Percentiles rank a stretch among this genome's conserved stretches.
phyloP scores from a whole-genome alignment of 306 rosid species.

The Acmispon strigosus region DNA sequence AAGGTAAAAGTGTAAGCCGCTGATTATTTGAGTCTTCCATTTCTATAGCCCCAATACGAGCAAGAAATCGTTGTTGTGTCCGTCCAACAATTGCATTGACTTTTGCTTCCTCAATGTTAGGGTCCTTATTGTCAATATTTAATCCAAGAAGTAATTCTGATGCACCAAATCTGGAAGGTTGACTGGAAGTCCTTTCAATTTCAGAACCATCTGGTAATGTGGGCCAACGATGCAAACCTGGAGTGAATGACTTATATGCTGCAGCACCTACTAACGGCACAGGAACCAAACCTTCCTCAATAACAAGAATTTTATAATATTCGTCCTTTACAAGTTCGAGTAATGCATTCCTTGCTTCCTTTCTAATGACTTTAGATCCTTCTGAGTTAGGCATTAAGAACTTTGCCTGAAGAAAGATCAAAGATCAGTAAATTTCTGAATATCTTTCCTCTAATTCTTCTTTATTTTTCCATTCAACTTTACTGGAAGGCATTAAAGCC shows the following conservation, averaged over 20 bases:
- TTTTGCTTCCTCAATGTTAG: constrained; percentile 64
- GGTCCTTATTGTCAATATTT: constrained; percentile 44
- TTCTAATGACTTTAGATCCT: constrained; percentile 55
- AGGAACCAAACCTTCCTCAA: constrained; percentile 86
- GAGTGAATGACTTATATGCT: constrained; percentile 75
- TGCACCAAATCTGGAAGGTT: constrained; percentile 77
- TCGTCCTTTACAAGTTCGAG: constrained; percentile 68
- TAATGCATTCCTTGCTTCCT: constrained; percentile 82
- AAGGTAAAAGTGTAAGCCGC: constrained; percentile 58
- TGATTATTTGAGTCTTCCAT: constrained; percentile 36
- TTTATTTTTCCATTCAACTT: background rate
- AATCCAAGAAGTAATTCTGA: constrained; percentile 76
- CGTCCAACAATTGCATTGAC: constrained; percentile 61
- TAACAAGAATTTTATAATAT: constrained; percentile 61
- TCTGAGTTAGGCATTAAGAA: constrained; percentile 34
- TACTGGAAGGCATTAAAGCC: background rate
- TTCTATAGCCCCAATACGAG: constrained; percentile 76
- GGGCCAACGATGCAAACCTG: constrained; percentile 51
- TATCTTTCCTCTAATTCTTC: background rate
- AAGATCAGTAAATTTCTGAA: constrained; percentile 4
- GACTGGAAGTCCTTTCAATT: constrained; percentile 48
- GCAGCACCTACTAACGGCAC: constrained; percentile 78
- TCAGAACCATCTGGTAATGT: constrained; percentile 79
- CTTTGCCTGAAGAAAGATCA: constrained; percentile 50
- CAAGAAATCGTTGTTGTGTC: constrained; percentile 74